These are phyloP conservation scores for Sordariomycetes sp. DNA, from an alignment of 2,329 filamentous ascomycete genomes.

Conservation along the genomic window DNA sequence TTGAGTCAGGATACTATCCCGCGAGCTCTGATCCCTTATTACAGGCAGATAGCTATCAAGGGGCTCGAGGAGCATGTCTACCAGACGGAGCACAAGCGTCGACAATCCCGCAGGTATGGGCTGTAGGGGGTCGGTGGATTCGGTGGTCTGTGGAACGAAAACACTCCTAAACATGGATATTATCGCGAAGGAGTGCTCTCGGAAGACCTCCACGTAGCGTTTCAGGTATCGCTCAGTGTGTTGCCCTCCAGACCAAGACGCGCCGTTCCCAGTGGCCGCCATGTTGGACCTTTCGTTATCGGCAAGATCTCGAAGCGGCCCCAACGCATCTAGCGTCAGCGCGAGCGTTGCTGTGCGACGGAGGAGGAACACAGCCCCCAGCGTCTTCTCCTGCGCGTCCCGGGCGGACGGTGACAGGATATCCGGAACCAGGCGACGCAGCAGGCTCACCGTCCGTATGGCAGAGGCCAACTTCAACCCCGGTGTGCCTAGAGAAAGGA, in stretches of 20 bases:
- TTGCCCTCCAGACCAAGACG: slow-evolving; percentile 59
- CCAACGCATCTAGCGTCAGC: slow-evolving; percentile 69
- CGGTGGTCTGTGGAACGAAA: slow-evolving; percentile 53
- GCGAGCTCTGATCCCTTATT: slow-evolving; percentile 65
- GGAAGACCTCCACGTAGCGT: slow-evolving; percentile 92
- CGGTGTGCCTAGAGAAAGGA: slow-evolving; percentile 64
- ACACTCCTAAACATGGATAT: slow-evolving; percentile 80
- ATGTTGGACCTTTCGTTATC: slow-evolving; percentile 59
- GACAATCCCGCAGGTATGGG: slow-evolving; percentile 66
- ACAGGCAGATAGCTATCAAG: slow-evolving; percentile 69
- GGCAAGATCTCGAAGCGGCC: slow-evolving; percentile 77
- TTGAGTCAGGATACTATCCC: slow-evolving; percentile 85
- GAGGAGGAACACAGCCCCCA: slow-evolving; percentile 78
- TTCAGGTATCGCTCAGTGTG: slow-evolving; percentile 94
- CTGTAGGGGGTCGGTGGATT: slow-evolving; percentile 25
- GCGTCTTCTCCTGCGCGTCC: slow-evolving; percentile 48
- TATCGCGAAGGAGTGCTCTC: slow-evolving; percentile 93
- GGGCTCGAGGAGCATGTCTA: slow-evolving; percentile 70
- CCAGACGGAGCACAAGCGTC: slow-evolving; percentile 75
- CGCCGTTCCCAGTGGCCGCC: neutral
- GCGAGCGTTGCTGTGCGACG: slow-evolving; percentile 75
- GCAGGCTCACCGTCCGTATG: slow-evolving; percentile 83
- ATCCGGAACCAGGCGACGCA: slow-evolving; percentile 78
- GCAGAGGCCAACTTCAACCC: slow-evolving; percentile 80
- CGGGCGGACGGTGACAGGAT: slow-evolving; percentile 13